Base-by-base conservation (phyloP, 345 rosid genomes). In the Turritis glabra region DNA sequence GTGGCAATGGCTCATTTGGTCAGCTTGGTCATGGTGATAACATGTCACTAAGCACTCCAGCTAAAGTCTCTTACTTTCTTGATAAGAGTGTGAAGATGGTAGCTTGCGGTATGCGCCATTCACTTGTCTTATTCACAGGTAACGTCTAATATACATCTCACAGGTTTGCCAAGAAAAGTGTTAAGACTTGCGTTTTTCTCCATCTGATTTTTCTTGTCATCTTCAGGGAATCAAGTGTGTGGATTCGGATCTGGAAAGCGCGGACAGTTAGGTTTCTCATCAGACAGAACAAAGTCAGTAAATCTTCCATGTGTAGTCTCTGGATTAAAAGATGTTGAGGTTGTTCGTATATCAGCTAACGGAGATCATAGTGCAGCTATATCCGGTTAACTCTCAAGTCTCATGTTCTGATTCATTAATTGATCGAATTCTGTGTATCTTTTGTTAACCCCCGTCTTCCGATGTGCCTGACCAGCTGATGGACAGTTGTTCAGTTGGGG, bases 91-190 rank as follows among this genome's bases (percentile, higher is more conserved):
- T 90, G 64, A 68, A 76, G 58, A 88, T 84, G 80, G 84, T 90
- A 55, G 96, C 90, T 10, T 91, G 96, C 43, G 97, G 97, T 60
- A 85, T 94, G 97, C 96, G 96, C 56, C 98, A 94, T 83, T 88
- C 97, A 2, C 87, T 94, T 78, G 96, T 90, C 74, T 70, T 91
- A 81, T 60, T 85, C 55, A 82, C 75, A 84, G 97, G 98, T 94
- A 84, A 27, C 46, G 43, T 70, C 48, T 47, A 6, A 30, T 59
- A 32, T 43, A 26, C 26, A 60, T 25, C 63, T 25, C 63, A 63
- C 47, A 0, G 17, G 46, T 19, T 40, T 33, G 26, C 64, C 9
- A 69, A 68, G 32, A 29, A 7, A 48, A 9, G 19, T 65, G 0
- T 14, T 69, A 50, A 50, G 15, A 19, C 43, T 3, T 13, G 14